Evolutionary conservation across 2,329 filamentous ascomycete species (phyloP).

Genomic region (Aspergillus clavatus): DNA sequence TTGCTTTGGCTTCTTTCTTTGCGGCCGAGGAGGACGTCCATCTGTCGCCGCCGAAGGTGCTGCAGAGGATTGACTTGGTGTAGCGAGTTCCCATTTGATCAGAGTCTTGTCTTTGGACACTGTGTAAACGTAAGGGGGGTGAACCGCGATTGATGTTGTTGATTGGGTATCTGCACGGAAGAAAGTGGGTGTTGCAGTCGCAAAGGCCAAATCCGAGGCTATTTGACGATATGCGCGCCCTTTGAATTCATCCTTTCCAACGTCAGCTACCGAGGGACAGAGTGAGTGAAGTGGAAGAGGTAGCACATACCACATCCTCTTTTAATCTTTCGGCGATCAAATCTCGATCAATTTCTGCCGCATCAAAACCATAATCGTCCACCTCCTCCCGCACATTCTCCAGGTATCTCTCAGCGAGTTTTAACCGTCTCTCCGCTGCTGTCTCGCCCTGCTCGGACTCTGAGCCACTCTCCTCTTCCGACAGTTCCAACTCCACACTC

Average conservation of each 20-base stretch:
- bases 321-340: constrained; percentile 84
- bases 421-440: constrained; percentile 77
- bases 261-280: constrained; percentile 12
- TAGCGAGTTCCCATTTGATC: constrained; percentile 82
- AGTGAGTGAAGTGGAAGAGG: neutral
- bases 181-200: constrained; percentile 60
- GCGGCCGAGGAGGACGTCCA: constrained; percentile 53
- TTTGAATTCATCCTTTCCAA: constrained; percentile 68
- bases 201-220: constrained; percentile 67
- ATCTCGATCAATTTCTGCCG: constrained; percentile 87
- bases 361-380: constrained; percentile 83
- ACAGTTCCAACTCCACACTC: constrained; percentile 45
- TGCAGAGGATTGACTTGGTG: constrained; percentile 22
- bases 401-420: constrained; percentile 86
- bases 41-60: constrained; percentile 49
- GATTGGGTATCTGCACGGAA: constrained; percentile 74
- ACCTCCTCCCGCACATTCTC: constrained; percentile 82
- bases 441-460: constrained; percentile 77
- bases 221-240: constrained; percentile 82
- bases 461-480: constrained; percentile 52
- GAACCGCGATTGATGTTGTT: constrained; percentile 74
- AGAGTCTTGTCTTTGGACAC: constrained; percentile 78
- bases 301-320: constrained; percentile 67
- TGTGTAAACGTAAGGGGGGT: constrained; percentile 78
- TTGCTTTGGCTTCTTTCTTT: constrained; percentile 42